These are phyloP conservation scores for Apostasia ramifera DNA, from an alignment of 106 monocot species.

Conservation along the genomic window DNA sequence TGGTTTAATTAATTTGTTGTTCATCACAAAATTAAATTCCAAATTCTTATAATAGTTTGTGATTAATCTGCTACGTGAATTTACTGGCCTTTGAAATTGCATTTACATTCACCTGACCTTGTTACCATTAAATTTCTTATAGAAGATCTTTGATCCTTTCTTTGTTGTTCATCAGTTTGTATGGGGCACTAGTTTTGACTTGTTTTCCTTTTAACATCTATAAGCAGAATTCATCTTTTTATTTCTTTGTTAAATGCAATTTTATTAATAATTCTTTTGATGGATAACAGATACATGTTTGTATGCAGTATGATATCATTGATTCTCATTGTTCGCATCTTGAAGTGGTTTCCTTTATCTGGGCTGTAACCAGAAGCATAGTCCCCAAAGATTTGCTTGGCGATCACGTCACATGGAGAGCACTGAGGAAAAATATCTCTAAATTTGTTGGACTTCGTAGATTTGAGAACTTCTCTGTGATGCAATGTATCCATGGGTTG, in stretches of 20 bases:
- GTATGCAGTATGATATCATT: slow-evolving; percentile 7
- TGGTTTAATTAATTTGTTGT: too few species aligned
- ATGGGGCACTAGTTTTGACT: too few species aligned
- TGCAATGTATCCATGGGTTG: slow-evolving; percentile 47
- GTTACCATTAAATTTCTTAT: too few species aligned
- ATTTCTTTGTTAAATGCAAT: neutral
- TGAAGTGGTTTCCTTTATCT: slow-evolving; percentile 77
- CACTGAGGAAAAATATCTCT: slow-evolving; percentile 69
- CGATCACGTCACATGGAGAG: slow-evolving; percentile 51
- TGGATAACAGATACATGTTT: neutral
- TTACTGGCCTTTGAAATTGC: too few species aligned
- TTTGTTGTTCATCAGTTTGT: too few species aligned
- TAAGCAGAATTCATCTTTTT: neutral
- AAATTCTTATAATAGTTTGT: too few species aligned
- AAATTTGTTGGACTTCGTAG: slow-evolving; percentile 66
- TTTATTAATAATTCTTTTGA: neutral
- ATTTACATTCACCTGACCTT: too few species aligned
- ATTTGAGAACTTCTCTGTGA: slow-evolving; percentile 51
- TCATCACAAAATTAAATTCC: too few species aligned
- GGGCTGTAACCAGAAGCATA: slow-evolving; percentile 64
- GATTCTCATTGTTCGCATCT: slow-evolving; percentile 40
- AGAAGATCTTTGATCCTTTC: too few species aligned
- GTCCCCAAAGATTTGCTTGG: slow-evolving; percentile 67
- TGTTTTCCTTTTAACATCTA: neutral
- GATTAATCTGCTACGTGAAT: too few species aligned